Evolutionary conservation across 768 basidiomycete species (phyloP), one percentile per base, ranked within the genome.

Genomic region (Amanita pallidorosea): DNA sequence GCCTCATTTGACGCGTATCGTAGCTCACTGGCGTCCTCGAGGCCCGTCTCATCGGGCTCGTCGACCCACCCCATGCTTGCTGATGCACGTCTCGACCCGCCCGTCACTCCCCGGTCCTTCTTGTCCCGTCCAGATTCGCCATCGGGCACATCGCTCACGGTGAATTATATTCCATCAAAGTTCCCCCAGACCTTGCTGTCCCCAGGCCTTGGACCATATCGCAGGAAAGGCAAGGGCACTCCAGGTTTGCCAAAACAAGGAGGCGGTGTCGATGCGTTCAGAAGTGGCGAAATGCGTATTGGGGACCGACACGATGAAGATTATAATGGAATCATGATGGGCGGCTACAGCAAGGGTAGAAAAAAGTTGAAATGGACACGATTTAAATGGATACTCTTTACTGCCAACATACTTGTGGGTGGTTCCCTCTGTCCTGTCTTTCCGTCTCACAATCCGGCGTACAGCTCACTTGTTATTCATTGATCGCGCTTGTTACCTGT

Each of bases 341-440:
- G 23, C 6, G 34, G 25, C 5, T 40, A 48, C 36, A n/a, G 22
- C 35, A 22, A 25, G 13, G 35, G 35, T 2, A 12, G 5, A 34
- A 60, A 55, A 45, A 67, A 67, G 54, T 65, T 85, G 51, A 69
- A 81, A 13, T 93, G 89, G 89, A 91, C 81, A 60, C 76, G 71
- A 55, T 92, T 91, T 75, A 92, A 93, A 63, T 90, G 87, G 87
- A 67, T 74, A 9, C 63, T 92, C 4, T 83, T 91, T 63, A 40
- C 78, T 43, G 68, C 83, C 44, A 91, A 89, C 60, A 58, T 71
- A 31, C 31, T 81, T 31, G 72, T 71, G 48, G 38, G 69, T 57
- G 3, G 22, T 27, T 61, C 8, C 27, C 33, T 47, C 52, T 41
- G 54, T 29, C 44, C 8, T 8, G 23, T 36, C 23, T 22, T 17